phyloP scores from a whole-genome alignment of 441 rosid genomes.

The Corymbia citriodora region DNA sequence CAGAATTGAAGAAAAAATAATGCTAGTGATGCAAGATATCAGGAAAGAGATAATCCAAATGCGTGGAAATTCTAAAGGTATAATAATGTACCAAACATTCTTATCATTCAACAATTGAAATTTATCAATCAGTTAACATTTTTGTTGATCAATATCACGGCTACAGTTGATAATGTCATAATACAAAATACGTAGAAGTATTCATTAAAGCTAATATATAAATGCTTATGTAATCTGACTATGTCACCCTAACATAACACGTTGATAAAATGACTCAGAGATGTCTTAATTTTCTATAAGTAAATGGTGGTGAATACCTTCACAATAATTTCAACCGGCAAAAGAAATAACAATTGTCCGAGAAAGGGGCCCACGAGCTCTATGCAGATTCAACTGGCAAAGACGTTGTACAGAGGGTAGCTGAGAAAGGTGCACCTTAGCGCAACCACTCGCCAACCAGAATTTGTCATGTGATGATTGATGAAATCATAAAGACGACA shows the following conservation, averaged over 20 bases:
- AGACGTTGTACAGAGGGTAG: background rate
- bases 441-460: background rate
- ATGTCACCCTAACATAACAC: background rate
- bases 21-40: background rate
- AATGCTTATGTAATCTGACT: background rate
- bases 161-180: background rate
- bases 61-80: background rate
- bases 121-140: background rate
- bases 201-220: background rate
- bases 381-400: slow-evolving; percentile 3
- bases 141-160: background rate
- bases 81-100: background rate
- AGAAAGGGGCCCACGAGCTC: background rate
- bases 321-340: background rate
- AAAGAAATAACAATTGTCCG: background rate
- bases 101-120: fast-evolving
- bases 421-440: background rate
- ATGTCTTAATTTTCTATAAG: background rate
- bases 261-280: background rate
- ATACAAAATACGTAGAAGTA: background rate
- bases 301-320: background rate
- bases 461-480: background rate
- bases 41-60: background rate
- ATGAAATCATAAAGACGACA: background rate
- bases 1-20: background rate